phyloP scores from a whole-genome alignment of 805 yeast genomes.

The Spathaspora passalidarum region DNA sequence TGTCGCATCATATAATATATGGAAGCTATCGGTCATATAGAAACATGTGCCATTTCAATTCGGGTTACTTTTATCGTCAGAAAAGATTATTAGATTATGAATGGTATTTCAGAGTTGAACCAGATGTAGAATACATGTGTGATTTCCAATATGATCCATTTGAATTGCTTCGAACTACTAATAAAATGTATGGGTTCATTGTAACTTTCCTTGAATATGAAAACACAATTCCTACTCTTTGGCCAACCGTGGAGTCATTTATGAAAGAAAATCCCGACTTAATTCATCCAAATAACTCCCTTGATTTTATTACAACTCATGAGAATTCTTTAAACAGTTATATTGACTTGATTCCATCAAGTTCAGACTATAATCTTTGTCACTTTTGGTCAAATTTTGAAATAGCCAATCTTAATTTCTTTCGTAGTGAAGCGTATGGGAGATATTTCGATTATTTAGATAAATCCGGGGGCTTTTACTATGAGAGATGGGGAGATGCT shows the following conservation, averaged over 20 bases:
- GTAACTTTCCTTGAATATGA: constrained; percentile 51
- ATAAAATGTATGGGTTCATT: constrained; percentile 50
- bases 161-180: constrained; percentile 35
- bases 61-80: constrained; percentile 57
- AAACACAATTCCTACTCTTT: constrained; percentile 50
- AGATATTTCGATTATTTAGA: constrained; percentile 47
- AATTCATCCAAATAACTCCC: constrained; percentile 46
- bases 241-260: constrained; percentile 48
- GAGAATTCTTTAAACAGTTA: constrained; percentile 29
- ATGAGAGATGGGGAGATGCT: constrained; percentile 62
- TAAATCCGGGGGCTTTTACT: constrained; percentile 49
- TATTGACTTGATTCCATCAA: constrained; percentile 15
- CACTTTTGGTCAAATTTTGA: constrained; percentile 70
- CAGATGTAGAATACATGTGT: constrained; percentile 53
- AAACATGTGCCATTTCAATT: constrained; percentile 73
- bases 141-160: constrained; percentile 58
- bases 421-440: constrained; percentile 44
- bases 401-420: constrained; percentile 50
- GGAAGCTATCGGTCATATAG: constrained; percentile 53
- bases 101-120: constrained; percentile 63
- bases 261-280: constrained; percentile 43
- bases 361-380: constrained; percentile 48
- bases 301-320: constrained; percentile 44
- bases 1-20: constrained; percentile 30
- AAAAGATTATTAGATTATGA: constrained; percentile 44